phyloP scores from a whole-genome alignment of 129 eudicot species.

The Centrapalus pauciflorus region DNA sequence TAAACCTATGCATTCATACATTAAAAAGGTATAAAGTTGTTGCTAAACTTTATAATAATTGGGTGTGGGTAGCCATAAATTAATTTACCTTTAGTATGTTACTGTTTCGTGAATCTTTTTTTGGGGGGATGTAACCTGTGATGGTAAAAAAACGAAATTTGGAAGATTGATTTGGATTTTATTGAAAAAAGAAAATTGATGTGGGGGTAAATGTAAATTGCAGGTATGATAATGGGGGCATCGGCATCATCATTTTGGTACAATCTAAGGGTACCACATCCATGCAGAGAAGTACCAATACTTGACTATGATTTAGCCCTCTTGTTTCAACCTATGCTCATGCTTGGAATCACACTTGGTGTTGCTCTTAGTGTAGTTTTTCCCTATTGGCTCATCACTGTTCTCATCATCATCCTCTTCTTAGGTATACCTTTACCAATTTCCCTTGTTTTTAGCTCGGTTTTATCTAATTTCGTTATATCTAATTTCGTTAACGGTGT shows the following conservation, averaged over 20 bases:
- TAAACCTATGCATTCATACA: neutral
- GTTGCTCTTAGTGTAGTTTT: constrained; percentile 89
- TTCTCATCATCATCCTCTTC: constrained; percentile 87
- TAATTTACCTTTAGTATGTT: too few relatives aligned
- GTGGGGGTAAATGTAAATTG: neutral
- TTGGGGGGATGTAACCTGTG: too few relatives aligned
- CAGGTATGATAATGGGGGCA: constrained; percentile 97
- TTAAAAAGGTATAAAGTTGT: neutral
- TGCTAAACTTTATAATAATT: neutral
- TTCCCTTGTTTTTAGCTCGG: neutral
- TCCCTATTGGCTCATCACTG: constrained; percentile 96
- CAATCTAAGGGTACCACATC: constrained; percentile 87
- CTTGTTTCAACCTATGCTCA: constrained; percentile 91
- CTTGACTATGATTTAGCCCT: constrained; percentile 86
- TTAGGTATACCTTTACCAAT: constrained; percentile 51
- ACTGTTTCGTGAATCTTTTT: too few relatives aligned
- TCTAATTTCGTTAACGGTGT: too few relatives aligned
- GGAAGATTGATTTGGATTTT: neutral
- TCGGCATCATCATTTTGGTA: constrained; percentile 92
- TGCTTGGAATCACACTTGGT: constrained; percentile 95
- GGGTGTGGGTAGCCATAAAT: too few relatives aligned
- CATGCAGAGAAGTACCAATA: constrained; percentile 83
- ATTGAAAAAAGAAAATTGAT: neutral
- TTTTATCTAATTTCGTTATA: neutral
- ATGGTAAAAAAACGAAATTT: too few relatives aligned